Conservation (phyloP, 495 filamentous ascomycete species). For the Neurospora sp. region DNA sequence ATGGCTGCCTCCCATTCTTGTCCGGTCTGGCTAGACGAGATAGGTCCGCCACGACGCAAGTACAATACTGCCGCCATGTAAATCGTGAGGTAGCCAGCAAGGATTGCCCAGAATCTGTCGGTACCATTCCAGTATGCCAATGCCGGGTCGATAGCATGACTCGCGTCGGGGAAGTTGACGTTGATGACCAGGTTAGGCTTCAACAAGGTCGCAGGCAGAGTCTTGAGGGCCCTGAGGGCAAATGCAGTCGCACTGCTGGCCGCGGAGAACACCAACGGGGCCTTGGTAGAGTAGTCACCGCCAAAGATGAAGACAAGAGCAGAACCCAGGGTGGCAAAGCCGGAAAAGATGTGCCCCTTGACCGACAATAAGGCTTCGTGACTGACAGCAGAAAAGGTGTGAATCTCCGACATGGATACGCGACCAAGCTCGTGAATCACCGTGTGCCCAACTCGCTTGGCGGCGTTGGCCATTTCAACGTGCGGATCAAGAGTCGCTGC, state of each 20-base stretch:
- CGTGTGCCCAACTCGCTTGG: constrained; percentile 27
- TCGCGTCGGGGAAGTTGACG: constrained; percentile 30
- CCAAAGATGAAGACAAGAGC: constrained; percentile 21
- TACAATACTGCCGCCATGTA: constrained; percentile 67
- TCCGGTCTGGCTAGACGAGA: constrained; percentile 53
- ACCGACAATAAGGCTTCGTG: constrained; percentile 33
- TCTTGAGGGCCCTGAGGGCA: constrained; percentile 8
- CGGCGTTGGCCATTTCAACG: constrained; percentile 9
- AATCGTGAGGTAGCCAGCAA: constrained; percentile 70
- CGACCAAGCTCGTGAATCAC: constrained; percentile 29
- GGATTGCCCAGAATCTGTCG: constrained; percentile 70
- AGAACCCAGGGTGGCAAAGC: constrained; percentile 13
- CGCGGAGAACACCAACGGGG: constrained; percentile 1
- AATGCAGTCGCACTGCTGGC: constrained; percentile 1
- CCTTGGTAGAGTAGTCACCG: constrained; percentile 22
- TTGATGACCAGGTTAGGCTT: constrained; percentile 41
- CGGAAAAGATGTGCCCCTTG: constrained; percentile 23
- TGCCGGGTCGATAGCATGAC: constrained; percentile 40
- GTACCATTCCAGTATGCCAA: constrained; percentile 66
- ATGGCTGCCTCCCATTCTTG: constrained; percentile 67
- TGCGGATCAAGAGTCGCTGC: constrained; percentile 4
- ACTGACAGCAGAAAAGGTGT: constrained; percentile 38
- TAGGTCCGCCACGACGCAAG: constrained; percentile 54
- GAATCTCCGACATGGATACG: constrained; percentile 31
- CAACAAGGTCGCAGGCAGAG: constrained; percentile 6